Conservation (phyloP, 805 yeast genomes). For the Candida insectalens region DNA sequence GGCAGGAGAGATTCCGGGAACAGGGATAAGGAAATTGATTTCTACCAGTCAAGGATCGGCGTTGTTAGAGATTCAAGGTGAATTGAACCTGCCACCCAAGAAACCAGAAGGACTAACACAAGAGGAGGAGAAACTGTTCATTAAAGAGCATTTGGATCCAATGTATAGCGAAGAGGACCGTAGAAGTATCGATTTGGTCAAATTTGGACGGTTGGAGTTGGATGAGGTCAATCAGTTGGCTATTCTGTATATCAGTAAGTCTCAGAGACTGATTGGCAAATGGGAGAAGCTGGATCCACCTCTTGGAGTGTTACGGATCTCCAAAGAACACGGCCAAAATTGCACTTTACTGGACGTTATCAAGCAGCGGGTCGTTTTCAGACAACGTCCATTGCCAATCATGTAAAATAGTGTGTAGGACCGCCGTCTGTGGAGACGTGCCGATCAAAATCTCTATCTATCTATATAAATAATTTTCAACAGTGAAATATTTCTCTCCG, state of each 20-base stretch:
- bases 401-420: conserved; percentile 53
- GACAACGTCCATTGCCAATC: conserved; percentile 65
- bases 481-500: conserved; percentile 3
- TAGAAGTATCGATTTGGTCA: conserved; percentile 30
- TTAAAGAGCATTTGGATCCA: conserved; percentile 17
- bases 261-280: conserved; percentile 60
- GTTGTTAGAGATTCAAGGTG: conserved; percentile 68
- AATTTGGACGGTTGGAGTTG: conserved; percentile 35
- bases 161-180: conserved; percentile 2
- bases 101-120: conserved; percentile 23
- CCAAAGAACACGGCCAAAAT: conserved; percentile 15
- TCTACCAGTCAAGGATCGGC: conserved; percentile 51
- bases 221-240: conserved; percentile 37
- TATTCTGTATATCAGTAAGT: conserved; percentile 53
- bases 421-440: not conserved
- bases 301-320: conserved; percentile 48
- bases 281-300: conserved; percentile 55
- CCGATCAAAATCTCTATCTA: not conserved
- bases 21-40: no score
- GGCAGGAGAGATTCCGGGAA: not conserved
- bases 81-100: conserved; percentile 38
- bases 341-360: conserved; percentile 54
- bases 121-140: conserved; percentile 27
- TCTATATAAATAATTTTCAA: not conserved
- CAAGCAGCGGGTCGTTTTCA: conserved; percentile 48